Base-by-base conservation (phyloP, 768 basidiomycete species). In the Suillus placidus region DNA sequence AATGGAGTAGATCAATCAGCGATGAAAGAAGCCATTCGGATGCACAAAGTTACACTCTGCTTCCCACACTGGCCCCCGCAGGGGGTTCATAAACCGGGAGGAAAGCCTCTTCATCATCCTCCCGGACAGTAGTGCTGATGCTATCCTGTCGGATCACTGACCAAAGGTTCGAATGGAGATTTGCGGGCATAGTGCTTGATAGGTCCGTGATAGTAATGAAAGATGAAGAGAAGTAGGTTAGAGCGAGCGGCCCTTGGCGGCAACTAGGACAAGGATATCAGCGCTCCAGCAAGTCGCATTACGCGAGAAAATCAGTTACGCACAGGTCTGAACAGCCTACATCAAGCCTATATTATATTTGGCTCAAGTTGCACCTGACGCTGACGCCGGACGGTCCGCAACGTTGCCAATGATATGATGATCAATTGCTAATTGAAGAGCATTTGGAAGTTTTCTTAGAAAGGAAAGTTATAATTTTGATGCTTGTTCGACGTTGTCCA, bases 1-100 rank as follows among this genome's bases (percentile, higher is more conserved):
- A 35, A n/a, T 34, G 20, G 12, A 55, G 12, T 20, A 55, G 20
- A 68, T 64, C 67, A 65, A 65, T 69, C 64, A 69, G 64, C 60
- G 42, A n/a, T 42, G 38, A 65, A 67, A 63, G 61, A 51, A 49
- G 32, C 30, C 54, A 35, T 6, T 55, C 35, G 61, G 49, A 47
- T 18, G 9, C 51, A 69, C 51, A 47, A 32, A 23, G 64, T 64
- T 62, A 71, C 71, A 12, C 7, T 10, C 49, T 38, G 34, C 35
- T 61, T 61, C 63, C 38, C 52, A 58, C 54, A 38, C 38, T 38
- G 26, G 26, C n/a, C n/a, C n/a, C n/a, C n/a, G n/a, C 26, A 45
- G 49, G 14, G 7, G 66, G 63, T 51, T 74, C 70, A 20, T 76
- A 77, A 4, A 68, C 60, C 38, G 74, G 75, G 20, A 69, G 74